Evolutionary conservation across 768 basidiomycete genomes (phyloP).

Genomic region (Agaricus bisporus): DNA sequence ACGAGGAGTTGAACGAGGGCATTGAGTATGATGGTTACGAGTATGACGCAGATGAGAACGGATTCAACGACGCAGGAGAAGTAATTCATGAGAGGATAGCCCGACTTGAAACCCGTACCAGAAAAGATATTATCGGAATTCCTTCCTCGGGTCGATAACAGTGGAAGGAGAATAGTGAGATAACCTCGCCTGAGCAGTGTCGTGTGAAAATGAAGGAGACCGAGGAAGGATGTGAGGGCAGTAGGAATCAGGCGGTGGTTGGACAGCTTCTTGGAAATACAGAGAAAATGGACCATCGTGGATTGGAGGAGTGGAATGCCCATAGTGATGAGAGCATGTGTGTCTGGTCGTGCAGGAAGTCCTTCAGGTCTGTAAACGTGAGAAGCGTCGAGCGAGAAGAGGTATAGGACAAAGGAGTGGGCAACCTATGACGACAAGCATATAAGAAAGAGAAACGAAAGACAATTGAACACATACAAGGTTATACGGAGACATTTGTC

Average conservation of each 20-base stretch:
- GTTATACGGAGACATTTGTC: slow-evolving; percentile 43
- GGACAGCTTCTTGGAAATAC: slow-evolving; percentile 57
- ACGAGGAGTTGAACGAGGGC: slow-evolving; percentile 60
- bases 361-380: slow-evolving; percentile 39
- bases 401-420: slow-evolving; percentile 70
- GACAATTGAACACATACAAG: slow-evolving; percentile 37
- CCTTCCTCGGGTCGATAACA: slow-evolving; percentile 8
- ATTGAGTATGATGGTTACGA: slow-evolving; percentile 57
- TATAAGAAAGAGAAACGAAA: background rate
- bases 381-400: slow-evolving; percentile 63
- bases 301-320: slow-evolving; percentile 70
- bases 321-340: slow-evolving; percentile 68
- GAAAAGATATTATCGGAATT: slow-evolving; percentile 12
- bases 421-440: slow-evolving; percentile 44
- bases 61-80: slow-evolving; percentile 72
- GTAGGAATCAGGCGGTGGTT: slow-evolving; percentile 70
- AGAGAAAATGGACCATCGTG: slow-evolving; percentile 57
- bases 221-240: slow-evolving; percentile 49
- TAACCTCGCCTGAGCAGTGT: slow-evolving; percentile 22
- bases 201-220: slow-evolving; percentile 62
- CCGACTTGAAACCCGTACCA: slow-evolving; percentile 14
- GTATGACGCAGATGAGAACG: slow-evolving; percentile 46
- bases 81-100: slow-evolving; percentile 68
- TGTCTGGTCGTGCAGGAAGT: slow-evolving; percentile 59
- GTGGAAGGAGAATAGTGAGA: slow-evolving; percentile 32